These are phyloP conservation scores for Umbellularia californica DNA, from an alignment of 164 flowering plant species.

Conservation along the genomic window DNA sequence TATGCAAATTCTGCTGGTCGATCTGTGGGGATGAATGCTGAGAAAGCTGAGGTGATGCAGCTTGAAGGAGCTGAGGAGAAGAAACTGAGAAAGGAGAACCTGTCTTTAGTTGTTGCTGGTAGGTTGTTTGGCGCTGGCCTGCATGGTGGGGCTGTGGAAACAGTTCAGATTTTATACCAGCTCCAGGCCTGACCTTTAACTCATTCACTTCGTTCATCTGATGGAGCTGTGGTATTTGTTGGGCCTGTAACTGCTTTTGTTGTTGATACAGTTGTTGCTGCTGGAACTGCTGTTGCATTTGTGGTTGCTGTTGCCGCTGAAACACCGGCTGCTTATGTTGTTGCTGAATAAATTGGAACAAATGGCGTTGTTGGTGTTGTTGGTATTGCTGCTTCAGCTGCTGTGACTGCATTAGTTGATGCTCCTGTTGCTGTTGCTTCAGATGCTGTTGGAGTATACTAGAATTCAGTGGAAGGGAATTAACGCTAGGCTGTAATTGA, in stretches of 20 bases:
- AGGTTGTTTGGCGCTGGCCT: slow-evolving; percentile 46
- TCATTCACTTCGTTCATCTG: slow-evolving; percentile 51
- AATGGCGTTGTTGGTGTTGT: slow-evolving; percentile 42
- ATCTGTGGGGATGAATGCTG: slow-evolving; percentile 80
- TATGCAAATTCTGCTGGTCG: slow-evolving; percentile 64
- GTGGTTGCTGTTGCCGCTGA: slow-evolving; percentile 43
- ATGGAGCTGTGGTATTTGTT: slow-evolving; percentile 56
- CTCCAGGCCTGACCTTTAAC: slow-evolving; percentile 44
- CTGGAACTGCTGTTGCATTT: slow-evolving; percentile 20
- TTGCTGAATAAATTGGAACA: slow-evolving; percentile 46
- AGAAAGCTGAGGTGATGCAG: slow-evolving; percentile 67
- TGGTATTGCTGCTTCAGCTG: slow-evolving; percentile 46
- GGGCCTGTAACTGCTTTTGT: slow-evolving; percentile 43
- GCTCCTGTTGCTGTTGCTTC: slow-evolving; percentile 2
- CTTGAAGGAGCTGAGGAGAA: slow-evolving; percentile 63
- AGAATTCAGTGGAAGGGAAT: slow-evolving; percentile 40
- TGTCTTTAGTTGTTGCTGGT: slow-evolving; percentile 55
- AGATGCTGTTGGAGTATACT: slow-evolving; percentile 39
- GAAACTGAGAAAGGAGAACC: slow-evolving; percentile 56
- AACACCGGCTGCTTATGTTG: slow-evolving; percentile 43
- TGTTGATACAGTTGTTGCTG: slow-evolving; percentile 10
- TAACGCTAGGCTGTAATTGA: slow-evolving; percentile 50
- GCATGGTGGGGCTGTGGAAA: slow-evolving; percentile 53
- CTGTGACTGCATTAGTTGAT: neutral
- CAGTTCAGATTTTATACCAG: slow-evolving; percentile 43